These are phyloP conservation scores for Colletotrichum sp. DNA, from an alignment of 2,329 filamentous ascomycete genomes.

Conservation along the genomic window DNA sequence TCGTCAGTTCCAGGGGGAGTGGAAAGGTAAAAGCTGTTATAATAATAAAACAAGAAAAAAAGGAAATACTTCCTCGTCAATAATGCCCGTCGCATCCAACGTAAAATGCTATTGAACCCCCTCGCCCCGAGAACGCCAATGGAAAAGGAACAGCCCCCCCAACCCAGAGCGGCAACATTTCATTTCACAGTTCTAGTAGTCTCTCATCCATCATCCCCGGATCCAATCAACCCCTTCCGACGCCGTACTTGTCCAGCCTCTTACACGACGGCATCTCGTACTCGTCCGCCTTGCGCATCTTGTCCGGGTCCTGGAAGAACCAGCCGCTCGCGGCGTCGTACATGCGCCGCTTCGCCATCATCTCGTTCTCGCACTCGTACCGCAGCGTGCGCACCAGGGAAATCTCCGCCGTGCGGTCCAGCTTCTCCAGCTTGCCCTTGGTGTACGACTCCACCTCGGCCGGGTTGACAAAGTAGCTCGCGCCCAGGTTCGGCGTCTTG, in stretches of 20 bases:
- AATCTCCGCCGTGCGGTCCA: conserved; percentile 81
- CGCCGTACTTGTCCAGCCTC: conserved; percentile 50
- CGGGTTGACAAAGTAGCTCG: conserved; percentile 88
- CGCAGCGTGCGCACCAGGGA: conserved; percentile 72
- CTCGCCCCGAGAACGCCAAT: not conserved
- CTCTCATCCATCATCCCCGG: not conserved
- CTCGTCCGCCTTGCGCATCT: conserved; percentile 72
- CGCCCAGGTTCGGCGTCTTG: conserved; percentile 70
- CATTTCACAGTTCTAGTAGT: not conserved
- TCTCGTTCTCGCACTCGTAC: conserved; percentile 77
- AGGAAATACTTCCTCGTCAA: not conserved
- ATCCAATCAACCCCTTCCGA: conserved; percentile 22
- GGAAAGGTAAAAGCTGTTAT: not conserved
- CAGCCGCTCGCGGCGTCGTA: conserved; percentile 84
- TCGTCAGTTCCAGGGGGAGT: not conserved
- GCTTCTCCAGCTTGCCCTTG: conserved; percentile 69
- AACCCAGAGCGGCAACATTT: not conserved
- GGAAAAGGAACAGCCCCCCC: not conserved
- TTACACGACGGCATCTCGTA: conserved; percentile 59
- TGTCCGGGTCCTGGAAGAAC: conserved; percentile 82
- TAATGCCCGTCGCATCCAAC: not conserved
- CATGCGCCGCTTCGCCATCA: conserved; percentile 66
- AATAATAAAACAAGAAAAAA: not conserved
- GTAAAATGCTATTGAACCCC: not conserved
- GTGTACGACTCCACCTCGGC: conserved; percentile 75